A percentile compares a stretch with the other conserved stretches of the same genome.
Conservation (phyloP, 495 filamentous ascomycete genomes). For the Penicillium atrosanguineum region DNA sequence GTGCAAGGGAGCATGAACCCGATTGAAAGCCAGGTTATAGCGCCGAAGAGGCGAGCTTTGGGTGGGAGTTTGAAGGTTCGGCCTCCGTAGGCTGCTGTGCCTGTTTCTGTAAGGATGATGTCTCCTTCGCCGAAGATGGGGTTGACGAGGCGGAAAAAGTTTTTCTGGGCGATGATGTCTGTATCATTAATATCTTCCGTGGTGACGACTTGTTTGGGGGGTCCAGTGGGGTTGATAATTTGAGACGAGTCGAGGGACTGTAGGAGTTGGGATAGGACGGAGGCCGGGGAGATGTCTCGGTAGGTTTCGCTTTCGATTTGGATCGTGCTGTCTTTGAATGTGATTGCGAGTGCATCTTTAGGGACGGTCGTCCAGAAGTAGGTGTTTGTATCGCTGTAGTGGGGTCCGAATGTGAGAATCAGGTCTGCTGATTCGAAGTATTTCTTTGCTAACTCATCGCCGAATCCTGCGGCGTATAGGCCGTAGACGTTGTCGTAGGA, state of each 20-base stretch:
- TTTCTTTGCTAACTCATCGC: conserved; percentile 16
- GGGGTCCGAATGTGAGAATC: conserved; percentile 31
- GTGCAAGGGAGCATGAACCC: conserved; percentile 49
- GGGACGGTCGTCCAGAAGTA: conserved; percentile 30
- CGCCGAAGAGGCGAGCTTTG: conserved; percentile 29
- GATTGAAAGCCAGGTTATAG: conserved; percentile 43
- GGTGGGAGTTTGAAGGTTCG: conserved; percentile 29
- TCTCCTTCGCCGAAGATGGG: conserved; percentile 33
- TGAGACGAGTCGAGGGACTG: conserved; percentile 19
- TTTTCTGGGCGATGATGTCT: conserved; percentile 26
- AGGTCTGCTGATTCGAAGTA: conserved; percentile 35
- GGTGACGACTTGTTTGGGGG: conserved; percentile 11
- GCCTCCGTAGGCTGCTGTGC: conserved; percentile 36
- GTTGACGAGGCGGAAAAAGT: conserved; percentile 32
- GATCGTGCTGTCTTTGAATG: conserved; percentile 27
- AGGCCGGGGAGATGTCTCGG: conserved; percentile 19
- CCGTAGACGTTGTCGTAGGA: conserved; percentile 33
- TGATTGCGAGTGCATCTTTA: conserved; percentile 23
- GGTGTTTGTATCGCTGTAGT: conserved; percentile 39
- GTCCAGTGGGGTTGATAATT: conserved; percentile 12
- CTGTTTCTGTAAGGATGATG: conserved; percentile 42
- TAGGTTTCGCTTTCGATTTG: conserved; percentile 28
- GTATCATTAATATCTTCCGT: conserved; percentile 12
- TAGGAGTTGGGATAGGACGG: conserved; percentile 20
- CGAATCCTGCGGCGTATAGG: conserved; percentile 30